phyloP scores from a whole-genome alignment of 164 flowering plant species.

The Aristolochia californica region DNA sequence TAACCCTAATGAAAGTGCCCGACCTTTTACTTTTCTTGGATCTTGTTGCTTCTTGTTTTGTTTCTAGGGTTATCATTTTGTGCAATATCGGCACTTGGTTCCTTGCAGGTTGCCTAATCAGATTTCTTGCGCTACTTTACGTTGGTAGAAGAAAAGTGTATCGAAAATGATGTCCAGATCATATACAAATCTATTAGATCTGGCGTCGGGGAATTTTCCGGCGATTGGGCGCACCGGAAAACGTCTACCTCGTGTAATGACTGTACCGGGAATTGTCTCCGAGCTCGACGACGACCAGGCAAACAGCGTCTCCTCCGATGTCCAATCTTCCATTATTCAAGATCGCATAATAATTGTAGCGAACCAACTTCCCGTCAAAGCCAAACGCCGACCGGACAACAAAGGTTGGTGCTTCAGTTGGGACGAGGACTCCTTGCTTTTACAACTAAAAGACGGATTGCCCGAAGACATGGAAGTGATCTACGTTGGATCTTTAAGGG shows the following conservation, averaged over 20 bases:
- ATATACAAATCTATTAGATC: constrained; percentile 71
- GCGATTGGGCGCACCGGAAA: constrained; percentile 35
- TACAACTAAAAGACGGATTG: constrained; percentile 68
- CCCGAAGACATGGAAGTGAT: constrained; percentile 74
- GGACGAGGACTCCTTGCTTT: constrained; percentile 65
- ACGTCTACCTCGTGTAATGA: constrained; percentile 53
- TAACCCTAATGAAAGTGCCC: background rate
- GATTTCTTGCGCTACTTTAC: background rate
- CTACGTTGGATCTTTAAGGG: constrained; percentile 59
- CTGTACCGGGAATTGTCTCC: constrained; percentile 51
- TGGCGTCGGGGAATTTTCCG: constrained; percentile 67
- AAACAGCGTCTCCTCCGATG: constrained; percentile 63
- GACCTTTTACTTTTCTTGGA: background rate
- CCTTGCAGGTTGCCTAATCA: background rate
- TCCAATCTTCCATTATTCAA: constrained; percentile 42
- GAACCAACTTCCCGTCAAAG: constrained; percentile 62
- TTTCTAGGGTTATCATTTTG: constrained; percentile 6
- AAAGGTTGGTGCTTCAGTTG: constrained; percentile 73
- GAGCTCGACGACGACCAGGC: constrained; percentile 72
- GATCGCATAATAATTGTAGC: constrained; percentile 69
- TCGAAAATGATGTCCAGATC: constrained; percentile 65
- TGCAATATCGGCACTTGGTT: constrained; percentile 1
- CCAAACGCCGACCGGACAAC: constrained; percentile 49
- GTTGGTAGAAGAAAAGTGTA: background rate
- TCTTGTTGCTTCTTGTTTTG: constrained; percentile 4